Evolutionary conservation across 2,329 filamentous ascomycete species (phyloP).

Genomic region (Colletotrichum falcatum): DNA sequence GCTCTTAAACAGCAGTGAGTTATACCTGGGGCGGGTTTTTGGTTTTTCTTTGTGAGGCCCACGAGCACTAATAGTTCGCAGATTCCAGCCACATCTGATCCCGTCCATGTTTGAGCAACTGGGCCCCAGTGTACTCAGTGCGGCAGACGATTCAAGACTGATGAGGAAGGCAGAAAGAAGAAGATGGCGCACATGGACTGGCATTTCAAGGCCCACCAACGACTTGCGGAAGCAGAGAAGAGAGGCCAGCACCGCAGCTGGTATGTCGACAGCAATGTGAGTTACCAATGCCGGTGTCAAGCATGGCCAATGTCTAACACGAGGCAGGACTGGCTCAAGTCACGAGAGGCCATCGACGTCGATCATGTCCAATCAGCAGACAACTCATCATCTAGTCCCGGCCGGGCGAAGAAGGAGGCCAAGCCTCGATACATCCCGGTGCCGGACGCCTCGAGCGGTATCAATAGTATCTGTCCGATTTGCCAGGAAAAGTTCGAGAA

Average conservation of each 20-base stretch:
- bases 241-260: constrained; percentile 91
- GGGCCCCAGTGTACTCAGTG: constrained; percentile 93
- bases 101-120: constrained; percentile 82
- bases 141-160: constrained; percentile 84
- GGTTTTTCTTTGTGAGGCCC: no score
- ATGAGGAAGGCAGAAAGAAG: constrained; percentile 82
- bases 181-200: constrained; percentile 96
- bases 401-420: constrained; percentile 51
- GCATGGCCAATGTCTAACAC: constrained; percentile 42
- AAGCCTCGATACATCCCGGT: constrained; percentile 81
- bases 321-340: constrained; percentile 38
- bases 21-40: not conserved
- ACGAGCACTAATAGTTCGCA: constrained; percentile 50
- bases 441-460: constrained; percentile 79
- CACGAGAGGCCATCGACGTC: constrained; percentile 50
- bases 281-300: constrained; percentile 47
- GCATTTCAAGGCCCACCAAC: constrained; percentile 95
- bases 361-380: constrained; percentile 30
- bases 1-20: constrained; percentile 79
- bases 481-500: constrained; percentile 96
- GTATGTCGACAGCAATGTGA: constrained; percentile 90
- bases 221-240: constrained; percentile 86
- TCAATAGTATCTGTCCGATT: constrained; percentile 87
- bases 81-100: constrained; percentile 80
- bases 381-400: constrained; percentile 42